phyloP scores from a whole-genome alignment of 306 rosid genomes.

The Vigna trinervia region DNA sequence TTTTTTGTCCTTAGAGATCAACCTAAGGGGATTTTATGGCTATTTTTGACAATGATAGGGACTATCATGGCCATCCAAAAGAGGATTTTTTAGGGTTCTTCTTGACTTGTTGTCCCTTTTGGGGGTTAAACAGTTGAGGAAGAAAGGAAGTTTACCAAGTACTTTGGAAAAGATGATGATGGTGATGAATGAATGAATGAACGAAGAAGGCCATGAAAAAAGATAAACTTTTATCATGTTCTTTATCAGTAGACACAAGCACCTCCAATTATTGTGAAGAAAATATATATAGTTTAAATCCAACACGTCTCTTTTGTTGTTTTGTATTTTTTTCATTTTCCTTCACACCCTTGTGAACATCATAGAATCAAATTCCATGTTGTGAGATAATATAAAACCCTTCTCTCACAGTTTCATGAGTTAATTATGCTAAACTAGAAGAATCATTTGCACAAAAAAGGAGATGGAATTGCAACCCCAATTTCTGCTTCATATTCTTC shows the following conservation, averaged over 20 bases:
- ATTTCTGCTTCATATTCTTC: constrained; percentile 28
- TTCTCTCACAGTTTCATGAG: constrained; percentile 34
- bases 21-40: neutral
- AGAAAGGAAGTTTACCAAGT: constrained; percentile 40
- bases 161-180: constrained; percentile 35
- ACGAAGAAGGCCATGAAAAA: neutral
- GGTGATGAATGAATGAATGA: neutral
- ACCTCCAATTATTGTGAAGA: constrained; percentile 40
- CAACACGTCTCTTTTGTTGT: constrained; percentile 19
- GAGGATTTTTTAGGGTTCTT: constrained; percentile 22
- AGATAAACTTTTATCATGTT: neutral
- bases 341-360: constrained; percentile 32
- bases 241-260: neutral
- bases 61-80: constrained; percentile 49
- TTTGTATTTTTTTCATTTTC: neutral
- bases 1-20: no score
- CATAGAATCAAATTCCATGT: constrained; percentile 42
- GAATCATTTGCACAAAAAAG: constrained; percentile 43
- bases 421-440: constrained; percentile 44
- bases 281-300: constrained; percentile 1
- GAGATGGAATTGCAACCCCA: constrained; percentile 43
- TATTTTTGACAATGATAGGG: constrained; percentile 41
- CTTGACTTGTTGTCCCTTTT: constrained; percentile 45
- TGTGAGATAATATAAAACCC: constrained; percentile 27
- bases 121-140: constrained; percentile 42